Evolutionary conservation across 768 basidiomycete species (phyloP), one percentile per base, ranked within the genome.

Genomic region (Agaricus bisporus): DNA sequence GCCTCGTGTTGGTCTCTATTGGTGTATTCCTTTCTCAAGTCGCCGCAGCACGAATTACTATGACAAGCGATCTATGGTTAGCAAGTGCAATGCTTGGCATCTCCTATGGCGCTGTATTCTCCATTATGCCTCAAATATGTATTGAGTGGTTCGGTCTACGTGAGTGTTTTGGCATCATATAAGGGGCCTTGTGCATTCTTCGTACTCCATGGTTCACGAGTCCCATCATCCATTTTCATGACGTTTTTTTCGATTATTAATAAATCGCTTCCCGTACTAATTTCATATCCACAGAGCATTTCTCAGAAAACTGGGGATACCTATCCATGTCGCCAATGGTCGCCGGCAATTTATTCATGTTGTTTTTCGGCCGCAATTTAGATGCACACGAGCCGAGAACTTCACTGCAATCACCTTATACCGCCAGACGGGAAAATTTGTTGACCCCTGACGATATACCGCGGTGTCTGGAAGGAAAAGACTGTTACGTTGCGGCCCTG

Each of bases 91-190:
- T 74, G 18, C 67, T 90, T 0, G 89, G 88, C 0, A 64, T 86
- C 5, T 82, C 84, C 0, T 87, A 93, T 59, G 91, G 91, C 3
- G 76, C 80, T 46, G 68, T 72, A 50, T 92, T 90, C 63, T 87
- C 86, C 2, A 70, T 88, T 41, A 76, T 80, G 61, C 88, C 90
- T 0, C 82, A 85, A n/a, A 74, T 95, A 28, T 75, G 81, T 48
- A 76, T 94, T 22, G 93, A 95, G 59, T 93, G 89, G 90, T 95
- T 94, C 59, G 92, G 92, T 6, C 73, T 95, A 61, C 73, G 89
- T 89, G 60, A 62, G 87, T 81, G 2, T 42, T 41, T 11, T 11
- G 8, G 7, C 32, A 32, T 11, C 32, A 8, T 32, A 4, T 7
- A 8, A 3, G 32, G 22, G 22, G 22, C 4, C 11, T 11, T 8